A percentile compares a stretch with the other conserved stretches of the same genome.
Evolutionary conservation across 306 rosid genomes (phyloP).

Genomic region (Albizia julibrissin): DNA sequence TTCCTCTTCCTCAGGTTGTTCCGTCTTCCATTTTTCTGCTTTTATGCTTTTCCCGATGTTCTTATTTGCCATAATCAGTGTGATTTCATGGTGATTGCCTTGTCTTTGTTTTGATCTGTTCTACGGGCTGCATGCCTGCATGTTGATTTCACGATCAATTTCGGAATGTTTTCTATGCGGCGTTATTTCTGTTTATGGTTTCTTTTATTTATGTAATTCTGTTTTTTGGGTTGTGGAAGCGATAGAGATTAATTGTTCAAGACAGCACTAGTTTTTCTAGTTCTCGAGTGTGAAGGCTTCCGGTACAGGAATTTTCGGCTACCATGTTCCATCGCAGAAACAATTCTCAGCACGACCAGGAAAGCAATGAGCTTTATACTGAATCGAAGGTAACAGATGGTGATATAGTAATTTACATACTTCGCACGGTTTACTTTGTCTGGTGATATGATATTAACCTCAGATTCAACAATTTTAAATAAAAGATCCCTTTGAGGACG

Average conservation of each 20-base stretch:
- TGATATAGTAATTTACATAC: neutral
- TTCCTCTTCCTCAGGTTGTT: neutral
- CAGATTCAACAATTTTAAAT: neutral
- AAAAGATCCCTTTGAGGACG: neutral
- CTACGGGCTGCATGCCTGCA: neutral
- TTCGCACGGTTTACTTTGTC: neutral
- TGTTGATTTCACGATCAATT: constrained; percentile 9
- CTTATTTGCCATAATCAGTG: neutral
- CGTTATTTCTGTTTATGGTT: constrained; percentile 1
- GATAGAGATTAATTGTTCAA: constrained; percentile 25
- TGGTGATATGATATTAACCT: constrained; percentile 17
- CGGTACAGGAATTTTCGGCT: constrained; percentile 17
- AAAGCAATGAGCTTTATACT: constrained; percentile 30
- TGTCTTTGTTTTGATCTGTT: constrained; percentile 34
- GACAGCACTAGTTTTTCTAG: constrained; percentile 6
- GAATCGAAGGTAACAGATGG: constrained; percentile 42
- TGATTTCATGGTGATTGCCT: constrained; percentile 5
- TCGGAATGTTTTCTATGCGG: neutral
- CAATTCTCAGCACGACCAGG: constrained; percentile 39
- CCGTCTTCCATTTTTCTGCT: neutral
- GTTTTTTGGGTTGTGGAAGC: neutral
- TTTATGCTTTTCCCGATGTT: neutral
- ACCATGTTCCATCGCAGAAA: constrained; percentile 45
- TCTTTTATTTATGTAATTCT: neutral
- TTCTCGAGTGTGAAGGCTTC: neutral